phyloP scores from a whole-genome alignment of 768 basidiomycete genomes.

The Calocera cornea region DNA sequence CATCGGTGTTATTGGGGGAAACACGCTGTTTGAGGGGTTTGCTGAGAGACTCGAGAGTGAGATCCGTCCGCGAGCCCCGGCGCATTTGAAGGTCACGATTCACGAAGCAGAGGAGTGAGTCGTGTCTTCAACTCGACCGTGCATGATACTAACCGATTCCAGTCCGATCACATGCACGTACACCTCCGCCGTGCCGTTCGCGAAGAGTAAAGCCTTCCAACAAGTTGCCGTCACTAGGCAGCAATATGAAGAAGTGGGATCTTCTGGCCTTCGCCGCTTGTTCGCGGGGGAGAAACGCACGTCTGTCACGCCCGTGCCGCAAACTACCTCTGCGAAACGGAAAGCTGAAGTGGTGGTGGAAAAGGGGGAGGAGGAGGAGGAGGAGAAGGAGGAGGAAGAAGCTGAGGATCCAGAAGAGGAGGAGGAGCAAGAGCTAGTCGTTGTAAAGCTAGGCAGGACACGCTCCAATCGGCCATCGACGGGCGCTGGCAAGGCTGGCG shows the following conservation, averaged over 20 bases:
- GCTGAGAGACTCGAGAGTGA: slow-evolving; percentile 65
- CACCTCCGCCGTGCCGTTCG: slow-evolving; percentile 31
- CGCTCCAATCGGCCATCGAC: neutral
- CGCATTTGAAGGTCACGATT: slow-evolving; percentile 59
- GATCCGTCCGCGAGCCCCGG: slow-evolving; percentile 66
- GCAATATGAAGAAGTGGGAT: neutral
- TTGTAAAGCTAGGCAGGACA: neutral
- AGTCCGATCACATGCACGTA: slow-evolving; percentile 60
- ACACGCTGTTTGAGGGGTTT: slow-evolving; percentile 61
- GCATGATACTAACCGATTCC: slow-evolving; percentile 3
- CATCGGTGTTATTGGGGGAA: slow-evolving; percentile 81
- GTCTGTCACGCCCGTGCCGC: neutral
- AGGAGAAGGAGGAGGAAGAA: neutral
- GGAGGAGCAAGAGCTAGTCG: neutral
- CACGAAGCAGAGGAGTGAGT: slow-evolving; percentile 64
- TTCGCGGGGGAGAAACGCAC: neutral
- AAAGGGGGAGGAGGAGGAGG: neutral
- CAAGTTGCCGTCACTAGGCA: neutral
- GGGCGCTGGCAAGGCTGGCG: neutral
- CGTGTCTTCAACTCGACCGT: neutral
- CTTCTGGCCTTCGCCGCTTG: neutral
- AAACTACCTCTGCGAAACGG: neutral
- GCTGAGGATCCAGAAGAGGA: neutral
- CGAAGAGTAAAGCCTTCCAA: neutral
- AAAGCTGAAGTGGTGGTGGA: neutral